Percentiles rank a stretch among this genome's conserved stretches.
Conservation (phyloP, 805 yeast genomes). For the Zygoascus biomembranicola region DNA sequence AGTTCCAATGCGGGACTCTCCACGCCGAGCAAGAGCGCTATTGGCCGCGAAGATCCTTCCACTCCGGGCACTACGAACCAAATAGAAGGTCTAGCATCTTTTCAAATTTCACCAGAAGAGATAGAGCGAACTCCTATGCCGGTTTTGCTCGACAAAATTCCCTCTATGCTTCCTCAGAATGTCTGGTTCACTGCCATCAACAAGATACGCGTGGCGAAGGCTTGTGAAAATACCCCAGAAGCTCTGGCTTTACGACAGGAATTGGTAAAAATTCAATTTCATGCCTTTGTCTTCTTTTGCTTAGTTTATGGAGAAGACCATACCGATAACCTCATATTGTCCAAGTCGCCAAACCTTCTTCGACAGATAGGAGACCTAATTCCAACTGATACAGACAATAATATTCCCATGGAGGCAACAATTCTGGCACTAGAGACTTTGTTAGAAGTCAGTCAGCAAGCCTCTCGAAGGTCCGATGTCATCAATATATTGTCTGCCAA, state of each 20-base stretch:
- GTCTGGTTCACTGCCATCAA: conserved; percentile 56
- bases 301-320: conserved; percentile 49
- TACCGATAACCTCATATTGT: conserved; percentile 59
- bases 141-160: conserved; percentile 17
- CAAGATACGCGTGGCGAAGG: conserved; percentile 57
- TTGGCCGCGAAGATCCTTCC: neutral
- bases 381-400: conserved; percentile 40
- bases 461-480: conserved; percentile 67
- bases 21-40: neutral
- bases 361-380: conserved; percentile 63
- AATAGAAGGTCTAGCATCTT: conserved; percentile 40
- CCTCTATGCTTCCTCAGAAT: conserved; percentile 42
- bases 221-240: conserved; percentile 48
- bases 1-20: neutral
- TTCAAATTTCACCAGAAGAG: conserved; percentile 46
- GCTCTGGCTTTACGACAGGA: conserved; percentile 48
- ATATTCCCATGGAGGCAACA: conserved; percentile 46
- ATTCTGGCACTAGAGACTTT: conserved; percentile 57
- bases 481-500: conserved; percentile 75
- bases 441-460: conserved; percentile 58
- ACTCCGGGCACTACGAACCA: neutral
- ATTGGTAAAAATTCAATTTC: conserved; percentile 55
- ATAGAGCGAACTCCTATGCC: conserved; percentile 37
- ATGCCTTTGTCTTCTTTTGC: conserved; percentile 57
- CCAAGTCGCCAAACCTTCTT: conserved; percentile 62